A percentile compares a stretch with the other conserved stretches of the same genome.
These are phyloP conservation scores for Phytophthora parvispora DNA, from an alignment of 352 stramenopile species.

Conservation along the genomic window DNA sequence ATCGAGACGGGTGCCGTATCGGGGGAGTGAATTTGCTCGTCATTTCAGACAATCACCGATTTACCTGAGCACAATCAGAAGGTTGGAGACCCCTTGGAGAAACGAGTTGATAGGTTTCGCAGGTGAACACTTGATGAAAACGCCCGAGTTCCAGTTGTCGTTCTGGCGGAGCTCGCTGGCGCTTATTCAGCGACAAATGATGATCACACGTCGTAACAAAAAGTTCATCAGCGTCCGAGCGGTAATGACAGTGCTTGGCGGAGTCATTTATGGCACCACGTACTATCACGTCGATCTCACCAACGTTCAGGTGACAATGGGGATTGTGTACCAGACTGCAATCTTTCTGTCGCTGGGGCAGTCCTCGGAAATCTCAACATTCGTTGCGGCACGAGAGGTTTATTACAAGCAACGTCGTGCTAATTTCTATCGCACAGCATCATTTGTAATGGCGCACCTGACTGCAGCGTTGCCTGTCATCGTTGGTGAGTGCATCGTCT, in stretches of 20 bases:
- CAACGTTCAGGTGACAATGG: not conserved
- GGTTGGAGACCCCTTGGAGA: not conserved
- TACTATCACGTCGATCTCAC: not conserved
- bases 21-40: constrained; percentile 44
- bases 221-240: not conserved
- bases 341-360: not conserved
- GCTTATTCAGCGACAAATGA: constrained; percentile 59
- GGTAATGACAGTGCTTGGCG: not conserved
- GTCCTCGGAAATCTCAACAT: not conserved
- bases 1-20: constrained; percentile 3
- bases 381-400: not conserved
- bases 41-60: constrained; percentile 45
- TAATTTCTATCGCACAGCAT: not conserved
- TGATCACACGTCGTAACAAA: not conserved
- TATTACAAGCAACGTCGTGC: not conserved
- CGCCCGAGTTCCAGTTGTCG: constrained; percentile 3
- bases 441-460: not conserved
- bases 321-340: not conserved
- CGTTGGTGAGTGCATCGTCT: not conserved
- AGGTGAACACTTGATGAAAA: not conserved
- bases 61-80: constrained; percentile 7
- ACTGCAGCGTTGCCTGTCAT: not conserved
- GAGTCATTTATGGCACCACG: not conserved
- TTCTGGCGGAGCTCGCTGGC: constrained; percentile 25
- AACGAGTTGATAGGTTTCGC: not conserved